phyloP scores from a whole-genome alignment of 2,329 filamentous ascomycete genomes.

The Thelonectria blattea region DNA sequence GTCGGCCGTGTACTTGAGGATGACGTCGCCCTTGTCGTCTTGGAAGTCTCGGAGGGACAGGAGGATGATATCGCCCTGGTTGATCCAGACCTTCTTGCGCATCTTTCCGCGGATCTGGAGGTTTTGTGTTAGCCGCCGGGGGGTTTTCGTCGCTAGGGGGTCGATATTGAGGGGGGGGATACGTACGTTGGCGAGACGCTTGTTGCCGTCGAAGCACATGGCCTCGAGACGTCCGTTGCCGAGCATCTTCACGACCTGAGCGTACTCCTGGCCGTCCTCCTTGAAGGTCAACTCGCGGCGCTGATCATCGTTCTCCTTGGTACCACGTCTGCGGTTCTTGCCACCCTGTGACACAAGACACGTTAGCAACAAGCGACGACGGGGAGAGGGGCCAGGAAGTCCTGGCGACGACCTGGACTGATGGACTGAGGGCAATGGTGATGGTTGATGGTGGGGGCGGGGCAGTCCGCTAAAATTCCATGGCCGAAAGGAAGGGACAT shows the following conservation, averaged over 20 bases:
- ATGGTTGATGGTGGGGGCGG: slow-evolving; percentile 39
- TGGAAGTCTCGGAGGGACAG: slow-evolving; percentile 90
- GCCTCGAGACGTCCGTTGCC: slow-evolving; percentile 94
- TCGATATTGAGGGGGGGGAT: background rate
- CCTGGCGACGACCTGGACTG: slow-evolving; percentile 6
- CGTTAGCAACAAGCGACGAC: slow-evolving; percentile 26
- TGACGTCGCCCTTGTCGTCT: slow-evolving; percentile 95
- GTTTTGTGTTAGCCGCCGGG: slow-evolving; percentile 60
- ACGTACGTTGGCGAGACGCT: slow-evolving; percentile 51
- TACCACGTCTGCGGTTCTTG: slow-evolving; percentile 97
- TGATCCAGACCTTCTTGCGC: slow-evolving; percentile 99
- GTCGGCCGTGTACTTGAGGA: slow-evolving; percentile 94
- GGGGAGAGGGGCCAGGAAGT: background rate
- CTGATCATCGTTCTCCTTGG: slow-evolving; percentile 99
- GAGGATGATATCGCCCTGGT: slow-evolving; percentile 94
- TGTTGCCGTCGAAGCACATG: slow-evolving; percentile 85
- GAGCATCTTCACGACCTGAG: slow-evolving; percentile 79
- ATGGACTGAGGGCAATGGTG: slow-evolving; percentile 15
- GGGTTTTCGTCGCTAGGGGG: background rate
- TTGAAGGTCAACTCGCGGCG: slow-evolving; percentile 99
- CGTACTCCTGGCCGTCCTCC: slow-evolving; percentile 85
- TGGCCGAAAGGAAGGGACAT: slow-evolving; percentile 21
- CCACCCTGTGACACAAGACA: slow-evolving; percentile 70
- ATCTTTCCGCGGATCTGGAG: slow-evolving; percentile 79
- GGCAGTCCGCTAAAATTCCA: slow-evolving; percentile 27